A percentile compares a stretch with the other conserved stretches of the same genome.
phyloP scores from a whole-genome alignment of 345 rosid species.

The Diplotaxis tenuifolia region DNA sequence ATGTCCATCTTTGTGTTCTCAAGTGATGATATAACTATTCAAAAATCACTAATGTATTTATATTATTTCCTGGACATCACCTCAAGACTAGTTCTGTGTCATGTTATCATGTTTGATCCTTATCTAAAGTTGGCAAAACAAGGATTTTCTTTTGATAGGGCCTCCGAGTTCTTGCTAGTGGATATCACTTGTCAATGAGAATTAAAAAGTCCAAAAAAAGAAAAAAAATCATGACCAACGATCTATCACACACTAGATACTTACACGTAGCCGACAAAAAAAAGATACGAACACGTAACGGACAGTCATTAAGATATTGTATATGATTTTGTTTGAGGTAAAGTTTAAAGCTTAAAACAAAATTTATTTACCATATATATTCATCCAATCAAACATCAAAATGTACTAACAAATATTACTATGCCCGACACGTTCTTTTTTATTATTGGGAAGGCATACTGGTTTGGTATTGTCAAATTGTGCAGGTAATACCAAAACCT shows the following conservation, averaged over 20 bases:
- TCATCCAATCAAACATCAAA: not conserved
- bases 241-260: not conserved
- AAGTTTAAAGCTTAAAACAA: not conserved
- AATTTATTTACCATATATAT: not conserved
- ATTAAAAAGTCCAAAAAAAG: not conserved
- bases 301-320: not conserved
- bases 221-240: not conserved
- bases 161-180: not conserved
- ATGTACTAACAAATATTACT: not conserved
- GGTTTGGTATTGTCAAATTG: slow-evolving; percentile 32
- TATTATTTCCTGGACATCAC: not conserved
- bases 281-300: not conserved
- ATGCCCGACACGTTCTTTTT: too few relatives aligned
- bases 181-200: not conserved
- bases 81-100: not conserved
- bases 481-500: slow-evolving; percentile 3
- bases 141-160: too few relatives aligned
- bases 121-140: not conserved
- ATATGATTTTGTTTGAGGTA: not conserved
- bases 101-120: not conserved
- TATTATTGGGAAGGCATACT: not conserved
- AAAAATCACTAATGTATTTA: not conserved
- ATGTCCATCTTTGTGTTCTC: slow-evolving; percentile 13
- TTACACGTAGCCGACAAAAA: not conserved
- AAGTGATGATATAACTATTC: not conserved